Conservation (phyloP, 495 filamentous ascomycete genomes). For the Cudoniella acicularis region DNA sequence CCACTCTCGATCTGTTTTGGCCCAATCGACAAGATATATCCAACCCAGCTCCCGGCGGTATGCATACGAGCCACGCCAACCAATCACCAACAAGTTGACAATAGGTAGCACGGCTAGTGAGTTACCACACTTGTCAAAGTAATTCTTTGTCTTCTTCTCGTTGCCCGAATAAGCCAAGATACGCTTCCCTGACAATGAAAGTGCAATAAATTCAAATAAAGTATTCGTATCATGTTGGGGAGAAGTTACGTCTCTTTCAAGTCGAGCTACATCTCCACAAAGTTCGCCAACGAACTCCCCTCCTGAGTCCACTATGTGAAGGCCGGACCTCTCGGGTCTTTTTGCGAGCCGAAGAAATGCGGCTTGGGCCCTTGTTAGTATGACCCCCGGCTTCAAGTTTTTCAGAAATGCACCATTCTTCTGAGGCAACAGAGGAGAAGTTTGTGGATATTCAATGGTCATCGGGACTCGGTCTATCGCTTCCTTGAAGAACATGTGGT, state of each 20-base stretch:
- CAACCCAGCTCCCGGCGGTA: background rate
- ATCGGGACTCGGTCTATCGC: background rate
- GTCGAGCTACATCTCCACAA: background rate
- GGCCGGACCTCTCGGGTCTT: background rate
- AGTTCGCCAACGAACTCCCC: background rate
- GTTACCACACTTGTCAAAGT: background rate
- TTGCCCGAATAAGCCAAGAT: background rate
- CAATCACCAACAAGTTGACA: background rate
- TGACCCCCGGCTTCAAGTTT: background rate
- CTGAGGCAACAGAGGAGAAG: background rate
- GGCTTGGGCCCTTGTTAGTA: background rate
- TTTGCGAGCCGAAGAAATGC: background rate
- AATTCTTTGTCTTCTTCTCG: background rate
- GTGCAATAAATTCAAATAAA: background rate
- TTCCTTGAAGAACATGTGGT: background rate
- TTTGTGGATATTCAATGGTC: background rate
- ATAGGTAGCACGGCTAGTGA: background rate
- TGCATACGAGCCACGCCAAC: background rate
- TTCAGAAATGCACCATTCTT: background rate
- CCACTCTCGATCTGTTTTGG: background rate
- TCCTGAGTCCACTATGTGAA: background rate
- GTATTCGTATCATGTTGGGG: background rate
- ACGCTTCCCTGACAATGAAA: background rate
- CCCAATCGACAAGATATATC: background rate
- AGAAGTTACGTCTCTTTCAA: background rate